A percentile compares a stretch with the other conserved stretches of the same genome.
Evolutionary conservation across 768 basidiomycete genomes (phyloP).

Genomic region (Leucogyrophana mollusca): DNA sequence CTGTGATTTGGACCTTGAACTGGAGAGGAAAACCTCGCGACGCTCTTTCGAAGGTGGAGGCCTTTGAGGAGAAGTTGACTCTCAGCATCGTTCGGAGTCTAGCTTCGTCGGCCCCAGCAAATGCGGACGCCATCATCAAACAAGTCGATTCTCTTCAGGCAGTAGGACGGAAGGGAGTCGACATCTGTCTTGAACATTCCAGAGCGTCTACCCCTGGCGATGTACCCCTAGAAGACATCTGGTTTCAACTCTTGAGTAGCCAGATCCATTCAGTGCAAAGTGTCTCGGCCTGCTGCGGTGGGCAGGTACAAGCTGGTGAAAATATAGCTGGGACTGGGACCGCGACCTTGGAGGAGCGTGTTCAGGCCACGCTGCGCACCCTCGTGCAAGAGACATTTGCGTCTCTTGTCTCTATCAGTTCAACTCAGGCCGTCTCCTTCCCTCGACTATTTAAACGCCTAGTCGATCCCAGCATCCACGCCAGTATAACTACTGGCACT

Average conservation of each 20-base stretch:
- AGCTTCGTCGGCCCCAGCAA: conserved; percentile 13
- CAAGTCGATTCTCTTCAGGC: conserved; percentile 51
- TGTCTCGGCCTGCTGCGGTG: conserved; percentile 45
- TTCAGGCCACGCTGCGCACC: conserved; percentile 57
- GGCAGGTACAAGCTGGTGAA: conserved; percentile 18
- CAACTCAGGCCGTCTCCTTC: conserved; percentile 80
- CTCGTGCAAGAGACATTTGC: conserved; percentile 85
- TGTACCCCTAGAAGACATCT: conserved; percentile 74
- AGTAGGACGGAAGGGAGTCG: conserved; percentile 59
- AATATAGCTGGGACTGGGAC: conserved; percentile 6
- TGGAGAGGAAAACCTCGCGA: conserved; percentile 57
- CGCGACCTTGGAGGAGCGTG: conserved; percentile 23
- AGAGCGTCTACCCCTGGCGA: conserved; percentile 37
- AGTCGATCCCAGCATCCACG: conserved; percentile 65
- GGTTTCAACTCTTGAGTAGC: conserved; percentile 82
- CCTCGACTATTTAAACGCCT: conserved; percentile 91
- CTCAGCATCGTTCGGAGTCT: conserved; percentile 42
- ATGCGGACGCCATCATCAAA: conserved; percentile 26
- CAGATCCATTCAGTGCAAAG: conserved; percentile 80
- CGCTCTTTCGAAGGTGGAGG: conserved; percentile 67
- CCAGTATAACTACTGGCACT: conserved; percentile 51
- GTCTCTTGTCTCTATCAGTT: conserved; percentile 80
- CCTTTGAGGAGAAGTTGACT: conserved; percentile 52
- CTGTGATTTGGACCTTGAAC: conserved; percentile 80
- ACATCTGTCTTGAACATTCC: conserved; percentile 72